Conservation (phyloP, 768 basidiomycete species). For the Chalciporus piperatus region DNA sequence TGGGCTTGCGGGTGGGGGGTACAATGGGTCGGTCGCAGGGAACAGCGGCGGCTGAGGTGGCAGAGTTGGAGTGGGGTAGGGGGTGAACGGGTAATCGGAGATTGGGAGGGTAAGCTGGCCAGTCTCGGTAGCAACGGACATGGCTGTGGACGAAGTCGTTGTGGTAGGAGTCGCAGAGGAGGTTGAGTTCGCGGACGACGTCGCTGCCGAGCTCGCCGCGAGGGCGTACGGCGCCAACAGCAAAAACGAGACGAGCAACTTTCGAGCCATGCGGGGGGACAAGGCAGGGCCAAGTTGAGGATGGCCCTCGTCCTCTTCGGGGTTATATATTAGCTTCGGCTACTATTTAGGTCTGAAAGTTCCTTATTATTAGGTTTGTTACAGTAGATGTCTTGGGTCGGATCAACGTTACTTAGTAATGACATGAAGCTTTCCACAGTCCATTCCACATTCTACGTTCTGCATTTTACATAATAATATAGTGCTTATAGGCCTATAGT, state of each 20-base stretch:
- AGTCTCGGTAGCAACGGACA: constrained; percentile 12
- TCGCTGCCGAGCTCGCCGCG: not conserved
- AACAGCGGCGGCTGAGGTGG: constrained; percentile 51
- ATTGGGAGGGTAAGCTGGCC: constrained; percentile 37
- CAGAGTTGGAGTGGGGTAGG: constrained; percentile 61
- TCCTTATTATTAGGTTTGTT: no score
- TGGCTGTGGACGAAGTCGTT: constrained; percentile 5
- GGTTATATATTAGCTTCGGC: not conserved
- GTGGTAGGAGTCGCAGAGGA: not conserved
- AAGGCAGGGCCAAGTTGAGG: not conserved
- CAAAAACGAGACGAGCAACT: constrained; percentile 12
- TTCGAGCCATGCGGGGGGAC: constrained; percentile 15
- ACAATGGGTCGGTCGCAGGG: constrained; percentile 50
- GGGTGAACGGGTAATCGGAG: constrained; percentile 45
- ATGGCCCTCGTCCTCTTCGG: not conserved
- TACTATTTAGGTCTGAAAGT: not conserved
- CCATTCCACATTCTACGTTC: no score
- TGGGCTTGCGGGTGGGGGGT: constrained; percentile 52
- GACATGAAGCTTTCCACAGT: no score
- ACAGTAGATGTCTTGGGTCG: no score
- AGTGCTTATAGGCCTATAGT: no score
- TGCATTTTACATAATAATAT: no score
- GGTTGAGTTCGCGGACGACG: not conserved
- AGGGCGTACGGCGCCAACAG: constrained; percentile 7
- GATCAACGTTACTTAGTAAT: no score